Conservation (phyloP, 164 flowering plant genomes). For the Annona cherimola region DNA sequence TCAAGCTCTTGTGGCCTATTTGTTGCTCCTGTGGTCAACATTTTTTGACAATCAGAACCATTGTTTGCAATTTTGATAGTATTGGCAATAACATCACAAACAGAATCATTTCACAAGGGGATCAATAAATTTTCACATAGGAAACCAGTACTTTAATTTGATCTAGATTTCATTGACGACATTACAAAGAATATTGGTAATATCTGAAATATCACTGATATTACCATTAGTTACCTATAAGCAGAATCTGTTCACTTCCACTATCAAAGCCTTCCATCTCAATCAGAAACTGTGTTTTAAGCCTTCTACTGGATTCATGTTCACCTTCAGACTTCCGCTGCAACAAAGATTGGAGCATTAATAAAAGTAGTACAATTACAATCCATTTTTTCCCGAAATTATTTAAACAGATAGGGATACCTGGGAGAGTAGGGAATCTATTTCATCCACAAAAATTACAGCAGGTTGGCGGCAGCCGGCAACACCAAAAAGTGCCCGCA, state of each 20-base stretch:
- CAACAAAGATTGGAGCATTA: constrained; percentile 18
- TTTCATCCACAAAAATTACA: constrained; percentile 98
- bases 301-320: constrained; percentile 93
- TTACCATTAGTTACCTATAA: constrained; percentile 55
- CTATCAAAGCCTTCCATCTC: constrained; percentile 99
- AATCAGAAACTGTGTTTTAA: constrained; percentile 96
- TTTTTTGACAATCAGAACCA: neutral
- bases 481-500: constrained; percentile 97
- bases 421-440: constrained; percentile 97
- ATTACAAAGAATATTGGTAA: too few relatives aligned
- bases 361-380: constrained; percentile 4
- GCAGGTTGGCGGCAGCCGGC: constrained; percentile 99
- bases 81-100: too few relatives aligned
- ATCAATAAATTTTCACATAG: too few relatives aligned
- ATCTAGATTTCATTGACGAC: too few relatives aligned
- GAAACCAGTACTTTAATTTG: too few relatives aligned
- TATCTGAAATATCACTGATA: too few relatives aligned
- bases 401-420: constrained; percentile 27
- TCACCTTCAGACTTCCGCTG: constrained; percentile 99
- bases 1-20: constrained; percentile 99
- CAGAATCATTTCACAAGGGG: too few relatives aligned
- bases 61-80: too few relatives aligned
- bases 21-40: constrained; percentile 70
- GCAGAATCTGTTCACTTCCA: constrained; percentile 91
- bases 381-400: neutral